These are phyloP conservation scores for Beauveria brongniartii DNA, from an alignment of 2,329 filamentous ascomycete genomes.

Conservation along the genomic window DNA sequence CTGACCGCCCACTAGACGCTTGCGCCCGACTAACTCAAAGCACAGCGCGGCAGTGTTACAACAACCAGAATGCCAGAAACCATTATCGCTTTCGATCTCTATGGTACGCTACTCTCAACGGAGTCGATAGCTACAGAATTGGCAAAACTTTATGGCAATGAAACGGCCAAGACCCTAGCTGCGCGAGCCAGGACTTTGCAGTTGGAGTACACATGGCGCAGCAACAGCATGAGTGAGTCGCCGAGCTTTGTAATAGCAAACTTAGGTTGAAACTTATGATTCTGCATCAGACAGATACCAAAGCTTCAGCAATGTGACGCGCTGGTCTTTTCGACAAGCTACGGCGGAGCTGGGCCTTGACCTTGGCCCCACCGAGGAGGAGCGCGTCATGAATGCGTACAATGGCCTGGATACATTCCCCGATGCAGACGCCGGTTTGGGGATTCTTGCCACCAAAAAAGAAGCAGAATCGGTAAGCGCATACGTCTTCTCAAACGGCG, in stretches of 20 bases:
- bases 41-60: not conserved
- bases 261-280: not conserved
- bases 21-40: not conserved
- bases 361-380: slow-evolving; percentile 35
- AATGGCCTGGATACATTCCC: slow-evolving; percentile 56
- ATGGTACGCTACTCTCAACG: slow-evolving; percentile 67
- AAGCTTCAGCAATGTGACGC: slow-evolving; percentile 55
- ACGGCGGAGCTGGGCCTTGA: slow-evolving; percentile 46
- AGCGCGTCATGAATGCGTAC: slow-evolving; percentile 54
- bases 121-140: slow-evolving; percentile 57
- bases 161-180: slow-evolving; percentile 49
- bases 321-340: slow-evolving; percentile 54
- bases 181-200: slow-evolving; percentile 60
- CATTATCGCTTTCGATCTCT: slow-evolving; percentile 65
- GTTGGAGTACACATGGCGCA: slow-evolving; percentile 69
- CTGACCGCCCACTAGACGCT: not conserved
- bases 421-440: slow-evolving; percentile 50
- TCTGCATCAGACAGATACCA: slow-evolving; percentile 33
- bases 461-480: slow-evolving; percentile 32
- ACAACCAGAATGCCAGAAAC: slow-evolving; percentile 21
- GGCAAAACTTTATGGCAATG: slow-evolving; percentile 46
- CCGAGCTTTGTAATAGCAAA: not conserved
- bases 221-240: slow-evolving; percentile 63
- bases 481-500: slow-evolving; percentile 66
- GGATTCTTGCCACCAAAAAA: slow-evolving; percentile 32